Evolutionary conservation across 495 filamentous ascomycete genomes (phyloP).

Genomic region (Echria macrotheca): DNA sequence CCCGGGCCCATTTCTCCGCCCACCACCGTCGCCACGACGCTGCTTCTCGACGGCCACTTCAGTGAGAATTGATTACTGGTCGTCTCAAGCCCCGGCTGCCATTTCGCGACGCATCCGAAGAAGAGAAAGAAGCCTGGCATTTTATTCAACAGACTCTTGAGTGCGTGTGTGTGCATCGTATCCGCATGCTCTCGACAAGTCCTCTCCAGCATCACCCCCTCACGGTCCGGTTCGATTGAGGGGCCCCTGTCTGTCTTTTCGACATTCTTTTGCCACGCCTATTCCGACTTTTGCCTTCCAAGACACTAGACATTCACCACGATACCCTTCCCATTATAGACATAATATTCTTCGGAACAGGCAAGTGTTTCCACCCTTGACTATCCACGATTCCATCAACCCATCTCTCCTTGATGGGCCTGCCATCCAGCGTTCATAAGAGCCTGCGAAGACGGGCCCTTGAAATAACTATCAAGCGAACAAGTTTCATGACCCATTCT

Average conservation of each 20-base stretch:
- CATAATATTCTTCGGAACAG: conserved; percentile 23
- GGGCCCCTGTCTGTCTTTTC: conserved; percentile 9
- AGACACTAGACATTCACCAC: conserved; percentile 30
- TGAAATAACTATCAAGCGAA: too few relatives aligned
- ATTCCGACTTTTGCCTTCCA: conserved; percentile 16
- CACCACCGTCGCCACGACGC: background rate
- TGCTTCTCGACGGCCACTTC: background rate
- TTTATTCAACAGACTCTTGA: background rate
- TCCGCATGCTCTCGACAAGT: background rate
- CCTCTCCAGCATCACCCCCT: conserved; percentile 4
- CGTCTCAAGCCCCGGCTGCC: background rate
- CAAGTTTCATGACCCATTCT: too few relatives aligned
- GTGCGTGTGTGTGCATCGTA: background rate
- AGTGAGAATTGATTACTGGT: conserved; percentile 1
- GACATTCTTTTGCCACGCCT: conserved; percentile 19
- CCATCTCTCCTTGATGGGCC: background rate
- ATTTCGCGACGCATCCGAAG: too few relatives aligned
- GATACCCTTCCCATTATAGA: conserved; percentile 41
- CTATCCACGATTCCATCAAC: background rate
- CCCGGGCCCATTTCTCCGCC: background rate
- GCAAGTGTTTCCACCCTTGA: conserved; percentile 24
- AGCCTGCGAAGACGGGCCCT: too few relatives aligned
- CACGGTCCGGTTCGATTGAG: background rate
- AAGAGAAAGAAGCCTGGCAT: background rate
- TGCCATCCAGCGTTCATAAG: background rate